Conservation (phyloP, 306 rosid species). For the Psophocarpus tetragonolobus region DNA sequence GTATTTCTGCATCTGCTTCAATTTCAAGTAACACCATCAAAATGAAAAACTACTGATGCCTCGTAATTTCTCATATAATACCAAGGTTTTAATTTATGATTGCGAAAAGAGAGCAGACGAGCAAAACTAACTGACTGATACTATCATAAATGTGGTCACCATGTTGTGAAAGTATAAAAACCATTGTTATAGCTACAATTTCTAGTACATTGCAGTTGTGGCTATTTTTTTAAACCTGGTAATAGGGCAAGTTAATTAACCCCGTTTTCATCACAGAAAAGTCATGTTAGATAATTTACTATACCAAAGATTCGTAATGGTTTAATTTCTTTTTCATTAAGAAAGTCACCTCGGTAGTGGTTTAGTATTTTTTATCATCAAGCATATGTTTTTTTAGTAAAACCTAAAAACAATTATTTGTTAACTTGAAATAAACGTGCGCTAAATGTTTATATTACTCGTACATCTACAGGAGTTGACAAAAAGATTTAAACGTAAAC, state of each 20-base stretch:
- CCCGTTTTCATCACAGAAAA: background rate
- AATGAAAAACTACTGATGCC: background rate
- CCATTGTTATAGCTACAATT: background rate
- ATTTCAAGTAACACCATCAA: background rate
- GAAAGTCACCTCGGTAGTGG: background rate
- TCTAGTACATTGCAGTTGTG: background rate
- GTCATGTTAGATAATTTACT: background rate
- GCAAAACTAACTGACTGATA: background rate
- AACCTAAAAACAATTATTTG: background rate
- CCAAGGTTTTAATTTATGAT: background rate
- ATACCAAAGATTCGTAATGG: background rate
- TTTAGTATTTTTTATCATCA: background rate
- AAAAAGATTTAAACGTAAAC: background rate
- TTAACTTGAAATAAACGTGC: background rate
- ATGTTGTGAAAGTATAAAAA: background rate
- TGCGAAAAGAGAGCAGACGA: background rate
- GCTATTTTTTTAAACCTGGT: background rate
- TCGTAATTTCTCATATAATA: background rate
- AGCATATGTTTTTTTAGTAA: background rate
- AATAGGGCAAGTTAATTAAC: background rate
- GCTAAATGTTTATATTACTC: background rate
- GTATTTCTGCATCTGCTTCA: conserved; percentile 12
- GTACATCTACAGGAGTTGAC: too few species aligned
- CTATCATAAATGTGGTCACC: background rate
- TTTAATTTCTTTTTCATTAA: background rate